phyloP scores from a whole-genome alignment of 805 yeast genomes.

The Saccharomycopsis babjevae region DNA sequence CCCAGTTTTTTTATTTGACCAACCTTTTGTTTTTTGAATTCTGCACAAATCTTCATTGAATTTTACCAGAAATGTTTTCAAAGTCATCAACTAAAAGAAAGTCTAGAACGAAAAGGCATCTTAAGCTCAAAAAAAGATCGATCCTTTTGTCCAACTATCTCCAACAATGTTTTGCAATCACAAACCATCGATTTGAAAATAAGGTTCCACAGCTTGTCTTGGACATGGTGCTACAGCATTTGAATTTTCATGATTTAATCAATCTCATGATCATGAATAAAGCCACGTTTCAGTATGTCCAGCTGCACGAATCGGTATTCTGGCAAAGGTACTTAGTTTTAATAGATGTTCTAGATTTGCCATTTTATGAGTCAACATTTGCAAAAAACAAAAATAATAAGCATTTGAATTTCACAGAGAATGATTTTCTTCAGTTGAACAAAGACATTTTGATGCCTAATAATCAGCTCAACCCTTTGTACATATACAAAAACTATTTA shows the following conservation, averaged over 20 bases:
- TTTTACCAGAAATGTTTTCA: not conserved
- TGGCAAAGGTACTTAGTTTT: conserved; percentile 11
- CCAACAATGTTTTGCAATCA: conserved; percentile 6
- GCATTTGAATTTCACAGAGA: conserved; percentile 3
- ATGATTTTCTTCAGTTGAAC: conserved; percentile 11
- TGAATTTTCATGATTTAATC: conserved; percentile 10
- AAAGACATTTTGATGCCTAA: conserved; percentile 3
- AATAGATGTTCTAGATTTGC: conserved; percentile 5
- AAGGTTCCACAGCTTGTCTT: conserved; percentile 8
- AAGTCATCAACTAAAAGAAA: conserved; percentile 5
- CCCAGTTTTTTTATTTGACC: not conserved
- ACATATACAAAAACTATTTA: conserved; percentile 8
- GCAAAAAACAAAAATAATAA: not conserved
- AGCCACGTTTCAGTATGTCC: conserved; percentile 14
- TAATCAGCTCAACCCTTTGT: conserved; percentile 8
- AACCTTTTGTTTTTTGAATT: not conserved
- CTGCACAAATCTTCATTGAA: not conserved
- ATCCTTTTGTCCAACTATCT: conserved; percentile 15
- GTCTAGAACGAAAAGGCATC: conserved; percentile 1
- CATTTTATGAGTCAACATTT: not conserved
- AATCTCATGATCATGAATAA: conserved; percentile 13
- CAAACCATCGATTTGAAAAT: not conserved
- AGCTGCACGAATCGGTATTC: conserved; percentile 4
- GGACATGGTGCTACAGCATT: conserved; percentile 9
- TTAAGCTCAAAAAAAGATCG: conserved; percentile 13